Evolutionary conservation across 2,329 filamentous ascomycete species (phyloP), one percentile per base, ranked within the genome.

Genomic region (Penicillium sp.): DNA sequence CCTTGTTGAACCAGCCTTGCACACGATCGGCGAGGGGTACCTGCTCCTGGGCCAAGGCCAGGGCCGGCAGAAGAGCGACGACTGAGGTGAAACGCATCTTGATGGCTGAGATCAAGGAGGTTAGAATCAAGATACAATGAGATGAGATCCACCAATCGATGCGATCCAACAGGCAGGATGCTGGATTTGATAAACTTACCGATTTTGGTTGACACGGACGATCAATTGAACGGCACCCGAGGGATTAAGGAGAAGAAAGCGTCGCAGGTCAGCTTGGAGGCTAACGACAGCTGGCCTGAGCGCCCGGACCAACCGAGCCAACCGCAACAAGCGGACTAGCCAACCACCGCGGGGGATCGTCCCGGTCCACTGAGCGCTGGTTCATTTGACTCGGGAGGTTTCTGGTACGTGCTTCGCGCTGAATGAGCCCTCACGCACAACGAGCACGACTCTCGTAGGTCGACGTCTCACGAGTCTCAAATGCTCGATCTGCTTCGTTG

Each of bases 41-140:
- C 64, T 84, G 81, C 58, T 80, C 73, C 64, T 82, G 75, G 42
- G 79, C 79, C 53, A 75, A 73, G 51, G 78, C 76, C 69, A 67
- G 74, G 70, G 60, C 69, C 56, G 69, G 67, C 50, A 70, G 66
- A 54, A 82, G 67, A 41, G 78, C 62, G 55, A 79, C 63, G 48
- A 76, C 59, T 47, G 72, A 69, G 47, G 75, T 72, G 67, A 79
- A 67, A 69, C 76, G 78, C 79, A 82, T 77, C 56, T 52, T 72
- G 64, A 51, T 43, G 50, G 51, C 51, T 58, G 48, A 46, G 29
- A 44, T 47, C 50, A 52, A 28, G 35, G 7, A 29, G 29, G 9
- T 48, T 35, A 47, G 46, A 32, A 32, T 9, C 27, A 13, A 24
- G 47, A 48, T 35, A 11, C 18, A 28, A 37, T 8, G 28, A 39